Percentiles rank a stretch among this genome's conserved stretches.
These are phyloP conservation scores for Cladophialophora yegresii DNA, from an alignment of 2,329 filamentous ascomycete species.

Conservation along the genomic window DNA sequence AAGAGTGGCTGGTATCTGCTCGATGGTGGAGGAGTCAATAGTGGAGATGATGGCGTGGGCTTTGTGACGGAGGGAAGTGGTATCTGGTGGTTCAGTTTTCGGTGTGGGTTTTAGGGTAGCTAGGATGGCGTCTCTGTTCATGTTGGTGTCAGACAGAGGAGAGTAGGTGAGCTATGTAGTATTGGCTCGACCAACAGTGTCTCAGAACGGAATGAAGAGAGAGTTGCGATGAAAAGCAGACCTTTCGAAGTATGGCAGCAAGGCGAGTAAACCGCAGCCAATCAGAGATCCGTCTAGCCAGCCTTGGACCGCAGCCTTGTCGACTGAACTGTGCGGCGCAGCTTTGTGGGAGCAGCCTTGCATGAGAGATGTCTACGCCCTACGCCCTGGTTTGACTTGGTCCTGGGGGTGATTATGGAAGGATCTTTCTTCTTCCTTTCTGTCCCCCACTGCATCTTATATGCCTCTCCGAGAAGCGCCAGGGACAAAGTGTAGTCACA, in stretches of 20 bases:
- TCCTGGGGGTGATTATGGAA: background rate
- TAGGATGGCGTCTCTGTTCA: background rate
- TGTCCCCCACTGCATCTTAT: too few relatives aligned
- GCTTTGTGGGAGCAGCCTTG: background rate
- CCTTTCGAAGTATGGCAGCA: too few relatives aligned
- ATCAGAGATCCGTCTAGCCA: background rate
- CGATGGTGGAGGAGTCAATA: background rate
- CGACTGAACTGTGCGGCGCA: background rate
- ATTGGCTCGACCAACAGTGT: background rate
- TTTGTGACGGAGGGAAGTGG: background rate
- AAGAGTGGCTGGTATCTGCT: conserved; percentile 27
- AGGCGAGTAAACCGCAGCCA: background rate
- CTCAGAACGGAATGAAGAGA: background rate
- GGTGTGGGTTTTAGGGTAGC: background rate
- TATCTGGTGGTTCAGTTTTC: background rate
- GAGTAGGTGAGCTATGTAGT: background rate
- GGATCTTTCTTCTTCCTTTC: background rate
- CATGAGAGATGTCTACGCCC: too few relatives aligned
- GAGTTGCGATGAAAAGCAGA: background rate
- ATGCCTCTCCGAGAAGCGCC: too few relatives aligned
- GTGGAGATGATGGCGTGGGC: conserved; percentile 6
- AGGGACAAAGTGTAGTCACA: too few relatives aligned
- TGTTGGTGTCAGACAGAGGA: background rate
- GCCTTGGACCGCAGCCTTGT: background rate
- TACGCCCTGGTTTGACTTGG: background rate